These are phyloP conservation scores for Datura wrightii DNA, from an alignment of 257 asterid species.

Conservation along the genomic window DNA sequence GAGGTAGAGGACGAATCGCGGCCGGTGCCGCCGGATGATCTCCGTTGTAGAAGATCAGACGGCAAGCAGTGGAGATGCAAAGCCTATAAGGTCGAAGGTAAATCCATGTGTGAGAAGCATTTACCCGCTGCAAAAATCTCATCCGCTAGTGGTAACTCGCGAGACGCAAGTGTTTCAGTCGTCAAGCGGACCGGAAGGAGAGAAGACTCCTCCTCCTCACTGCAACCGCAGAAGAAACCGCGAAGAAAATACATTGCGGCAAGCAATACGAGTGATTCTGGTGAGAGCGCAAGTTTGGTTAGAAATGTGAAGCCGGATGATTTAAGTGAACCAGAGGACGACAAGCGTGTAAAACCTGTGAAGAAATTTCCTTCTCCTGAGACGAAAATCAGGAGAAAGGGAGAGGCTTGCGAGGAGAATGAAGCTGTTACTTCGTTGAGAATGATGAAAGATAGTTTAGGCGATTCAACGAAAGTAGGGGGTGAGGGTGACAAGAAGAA, in stretches of 20 bases:
- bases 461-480: neutral
- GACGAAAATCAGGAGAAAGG: conserved; percentile 13
- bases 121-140: conserved; percentile 17
- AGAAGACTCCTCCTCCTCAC: conserved; percentile 27
- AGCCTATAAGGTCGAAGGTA: conserved; percentile 37
- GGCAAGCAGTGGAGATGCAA: conserved; percentile 47
- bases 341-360: neutral
- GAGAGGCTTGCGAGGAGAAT: conserved; percentile 22
- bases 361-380: neutral
- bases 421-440: neutral
- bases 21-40: conserved; percentile 35
- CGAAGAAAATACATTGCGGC: neutral
- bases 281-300: conserved; percentile 23
- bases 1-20: neutral
- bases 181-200: conserved; percentile 24
- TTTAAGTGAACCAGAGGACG: neutral
- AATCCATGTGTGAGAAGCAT: conserved; percentile 44
- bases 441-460: conserved; percentile 15
- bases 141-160: neutral
- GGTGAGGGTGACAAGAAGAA: conserved; percentile 18
- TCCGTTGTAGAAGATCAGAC: conserved; percentile 43
- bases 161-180: neutral
- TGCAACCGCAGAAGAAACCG: conserved; percentile 39
- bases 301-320: neutral
- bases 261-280: neutral